A percentile compares a stretch with the other conserved stretches of the same genome.
phyloP scores from a whole-genome alignment of 2,329 filamentous ascomycete species.

The Rhinocladiella similis region DNA sequence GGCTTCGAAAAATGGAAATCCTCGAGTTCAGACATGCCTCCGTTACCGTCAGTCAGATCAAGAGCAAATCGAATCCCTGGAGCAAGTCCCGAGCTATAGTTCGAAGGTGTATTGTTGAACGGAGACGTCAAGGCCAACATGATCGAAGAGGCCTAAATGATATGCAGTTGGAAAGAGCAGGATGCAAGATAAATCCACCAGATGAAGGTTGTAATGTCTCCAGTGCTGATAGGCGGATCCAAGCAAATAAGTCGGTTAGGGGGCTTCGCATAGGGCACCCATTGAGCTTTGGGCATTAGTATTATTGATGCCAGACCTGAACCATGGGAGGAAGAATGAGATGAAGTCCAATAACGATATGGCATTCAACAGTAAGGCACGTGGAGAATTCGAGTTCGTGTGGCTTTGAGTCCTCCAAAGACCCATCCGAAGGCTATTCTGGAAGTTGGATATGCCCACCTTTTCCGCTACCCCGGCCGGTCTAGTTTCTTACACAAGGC shows the following conservation, averaged over 20 bases:
- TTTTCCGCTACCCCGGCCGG: slow-evolving; percentile 18
- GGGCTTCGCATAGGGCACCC: slow-evolving; percentile 18
- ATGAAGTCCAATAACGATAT: slow-evolving; percentile 15
- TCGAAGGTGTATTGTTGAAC: slow-evolving; percentile 20
- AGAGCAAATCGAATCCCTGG: slow-evolving; percentile 26
- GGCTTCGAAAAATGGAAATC: slow-evolving; percentile 16
- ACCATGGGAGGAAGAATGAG: slow-evolving; percentile 5
- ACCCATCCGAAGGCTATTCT: slow-evolving; percentile 17
- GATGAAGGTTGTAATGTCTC: slow-evolving; percentile 5
- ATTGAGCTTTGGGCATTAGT: slow-evolving; percentile 21
- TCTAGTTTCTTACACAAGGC: slow-evolving; percentile 23
- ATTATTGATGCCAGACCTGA: slow-evolving; percentile 13
- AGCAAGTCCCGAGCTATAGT: slow-evolving; percentile 18
- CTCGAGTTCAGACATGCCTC: slow-evolving; percentile 18
- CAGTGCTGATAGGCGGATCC: slow-evolving; percentile 16
- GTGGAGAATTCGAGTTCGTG: slow-evolving; percentile 16
- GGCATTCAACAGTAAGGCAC: slow-evolving; percentile 19
- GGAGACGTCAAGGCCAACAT: slow-evolving; percentile 25
- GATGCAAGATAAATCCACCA: slow-evolving; percentile 3
- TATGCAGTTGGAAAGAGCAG: slow-evolving; percentile 7
- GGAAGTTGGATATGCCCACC: slow-evolving; percentile 20
- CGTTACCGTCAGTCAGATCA: slow-evolving; percentile 20
- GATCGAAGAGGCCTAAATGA: slow-evolving; percentile 15
- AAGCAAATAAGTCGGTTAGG: slow-evolving; percentile 9
- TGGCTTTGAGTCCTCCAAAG: slow-evolving; percentile 6